phyloP scores from a whole-genome alignment of 2,329 filamentous ascomycete species.

The Ceratocystis harringtonii region DNA sequence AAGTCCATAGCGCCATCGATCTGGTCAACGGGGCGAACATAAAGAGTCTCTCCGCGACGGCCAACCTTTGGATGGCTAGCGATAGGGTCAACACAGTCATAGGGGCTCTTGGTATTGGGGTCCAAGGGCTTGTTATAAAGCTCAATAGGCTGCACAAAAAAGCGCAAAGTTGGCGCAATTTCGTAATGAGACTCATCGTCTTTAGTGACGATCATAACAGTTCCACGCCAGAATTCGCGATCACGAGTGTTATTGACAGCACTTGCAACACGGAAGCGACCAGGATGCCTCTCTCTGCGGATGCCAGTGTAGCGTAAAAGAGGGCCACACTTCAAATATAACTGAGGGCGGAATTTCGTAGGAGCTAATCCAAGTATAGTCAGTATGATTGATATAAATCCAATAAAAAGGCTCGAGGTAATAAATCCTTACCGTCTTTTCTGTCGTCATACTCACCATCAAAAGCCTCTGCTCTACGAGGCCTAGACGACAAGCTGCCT shows the following conservation, averaged over 20 bases:
- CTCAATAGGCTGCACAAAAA: constrained; percentile 79
- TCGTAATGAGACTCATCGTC: constrained; percentile 73
- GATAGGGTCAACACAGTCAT: constrained; percentile 78
- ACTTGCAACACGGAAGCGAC: constrained; percentile 22
- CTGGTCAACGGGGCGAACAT: constrained; percentile 78
- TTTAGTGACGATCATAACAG: constrained; percentile 85
- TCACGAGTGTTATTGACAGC: constrained; percentile 28
- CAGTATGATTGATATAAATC: neutral
- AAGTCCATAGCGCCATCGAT: constrained; percentile 64
- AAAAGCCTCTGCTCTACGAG: constrained; percentile 46
- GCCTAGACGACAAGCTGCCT: constrained; percentile 33
- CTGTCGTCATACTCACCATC: constrained; percentile 53
- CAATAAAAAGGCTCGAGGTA: neutral
- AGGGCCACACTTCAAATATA: constrained; percentile 83
- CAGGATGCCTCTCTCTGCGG: constrained; percentile 41
- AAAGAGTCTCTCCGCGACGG: constrained; percentile 70
- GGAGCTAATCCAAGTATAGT: constrained; percentile 28
- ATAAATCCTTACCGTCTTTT: constrained; percentile 32
- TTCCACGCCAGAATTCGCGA: constrained; percentile 80
- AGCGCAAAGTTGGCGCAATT: constrained; percentile 58
- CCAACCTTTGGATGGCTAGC: constrained; percentile 77
- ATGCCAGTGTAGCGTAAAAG: constrained; percentile 81
- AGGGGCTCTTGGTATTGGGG: constrained; percentile 40
- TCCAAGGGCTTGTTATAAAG: constrained; percentile 46
- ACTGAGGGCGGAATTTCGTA: constrained; percentile 64